Evolutionary conservation across 257 asterid species (phyloP), one percentile per base, ranked within the genome.

Genomic region (Pogostemon cablin): DNA sequence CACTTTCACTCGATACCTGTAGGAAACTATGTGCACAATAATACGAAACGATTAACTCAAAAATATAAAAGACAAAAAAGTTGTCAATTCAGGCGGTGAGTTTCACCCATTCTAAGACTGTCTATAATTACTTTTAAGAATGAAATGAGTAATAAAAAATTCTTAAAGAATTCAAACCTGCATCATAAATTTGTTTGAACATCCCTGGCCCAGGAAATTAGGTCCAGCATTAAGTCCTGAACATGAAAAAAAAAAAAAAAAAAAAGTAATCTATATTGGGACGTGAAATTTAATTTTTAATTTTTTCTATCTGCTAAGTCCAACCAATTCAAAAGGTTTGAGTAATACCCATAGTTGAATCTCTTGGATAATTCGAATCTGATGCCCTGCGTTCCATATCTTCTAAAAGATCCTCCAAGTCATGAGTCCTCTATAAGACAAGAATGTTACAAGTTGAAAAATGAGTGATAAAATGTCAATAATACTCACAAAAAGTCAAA

Each of bases 121-220:
- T n/a, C 48, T 64, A 57, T 11, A 64, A 34, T 44, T 35, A 47
- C 11, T 61, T 41, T 41, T 20, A 48, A 60, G 42, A 60, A 20
- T 66, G 39, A 58, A 71, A 67, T 49, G 59, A 25, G 48, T 59
- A 65, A 48, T 9, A 20, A 7, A 50, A 49, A 67, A 62, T 20
- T 62, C 34, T 34, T 7, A 75, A 54, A 56, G 74, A 77, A 69
- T 48, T 60, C 80, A 75, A 53, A 91, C 99, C 99, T 85, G 90
- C 74, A 81, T 38, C 49, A 32, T 39, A 75, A 86, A 87, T 70
- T 69, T 76, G 71, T 72, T 81, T 4, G 75, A 73, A 78, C 77
- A 79, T 77, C 77, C 84, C 59, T 39, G 86, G 71, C 37, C 60
- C 61, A 65, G 84, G 62, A 50, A 65, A 64, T 75, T 71, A 52